phyloP scores from a whole-genome alignment of 1,284 basidiomycete species.

The Tylopilus sp. region DNA sequence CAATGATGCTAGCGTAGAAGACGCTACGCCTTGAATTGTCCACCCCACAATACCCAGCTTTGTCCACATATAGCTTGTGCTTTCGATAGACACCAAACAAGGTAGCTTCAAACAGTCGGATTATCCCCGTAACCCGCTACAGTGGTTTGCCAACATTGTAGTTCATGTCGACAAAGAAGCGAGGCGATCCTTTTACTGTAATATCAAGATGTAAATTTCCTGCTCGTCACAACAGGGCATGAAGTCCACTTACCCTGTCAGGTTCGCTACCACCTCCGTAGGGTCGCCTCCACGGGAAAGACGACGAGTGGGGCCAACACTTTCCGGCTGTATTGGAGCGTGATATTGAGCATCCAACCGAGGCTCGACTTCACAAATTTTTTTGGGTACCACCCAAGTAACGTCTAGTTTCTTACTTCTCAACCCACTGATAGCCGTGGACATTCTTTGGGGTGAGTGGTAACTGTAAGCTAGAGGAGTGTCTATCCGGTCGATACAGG shows the following conservation, averaged over 20 bases:
- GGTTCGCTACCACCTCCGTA: neutral
- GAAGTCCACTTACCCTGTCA: too few relatives aligned
- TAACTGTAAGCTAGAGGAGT: neutral
- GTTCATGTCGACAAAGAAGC: constrained; percentile 11
- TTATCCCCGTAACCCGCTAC: constrained; percentile 3
- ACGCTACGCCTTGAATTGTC: neutral
- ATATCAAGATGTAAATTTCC: neutral
- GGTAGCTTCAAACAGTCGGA: neutral
- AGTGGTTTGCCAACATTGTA: constrained; percentile 9
- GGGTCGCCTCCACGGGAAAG: neutral
- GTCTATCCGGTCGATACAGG: neutral
- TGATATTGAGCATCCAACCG: constrained; percentile 8
- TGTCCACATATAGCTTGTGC: neutral
- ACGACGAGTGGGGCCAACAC: too few relatives aligned
- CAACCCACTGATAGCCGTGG: neutral
- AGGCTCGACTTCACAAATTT: constrained; percentile 10
- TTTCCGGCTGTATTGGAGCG: too few relatives aligned
- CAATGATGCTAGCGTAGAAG: neutral
- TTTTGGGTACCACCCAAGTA: constrained; percentile 14
- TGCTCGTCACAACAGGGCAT: too few relatives aligned
- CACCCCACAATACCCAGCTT: neutral
- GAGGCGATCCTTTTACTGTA: neutral
- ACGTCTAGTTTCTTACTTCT: neutral
- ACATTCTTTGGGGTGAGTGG: neutral
- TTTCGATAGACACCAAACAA: constrained; percentile 5